These are phyloP conservation scores for Salix koriyanagi DNA, from an alignment of 345 rosid genomes.

Conservation along the genomic window DNA sequence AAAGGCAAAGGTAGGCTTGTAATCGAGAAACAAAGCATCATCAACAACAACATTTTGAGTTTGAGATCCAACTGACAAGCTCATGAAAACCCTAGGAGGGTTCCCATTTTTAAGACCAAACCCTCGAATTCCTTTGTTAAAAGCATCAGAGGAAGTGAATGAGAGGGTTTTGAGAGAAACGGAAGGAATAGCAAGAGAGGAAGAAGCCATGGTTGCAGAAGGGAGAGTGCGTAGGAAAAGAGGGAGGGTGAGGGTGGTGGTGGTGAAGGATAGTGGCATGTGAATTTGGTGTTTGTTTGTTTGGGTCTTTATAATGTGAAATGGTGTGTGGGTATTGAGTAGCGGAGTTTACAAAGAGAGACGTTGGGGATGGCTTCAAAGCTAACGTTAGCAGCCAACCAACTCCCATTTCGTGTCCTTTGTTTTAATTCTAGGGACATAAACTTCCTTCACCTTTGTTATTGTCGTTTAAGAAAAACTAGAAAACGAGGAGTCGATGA, in stretches of 20 bases:
- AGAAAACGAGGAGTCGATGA: too few relatives aligned
- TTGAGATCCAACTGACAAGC: slow-evolving; percentile 64
- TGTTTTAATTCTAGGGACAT: too few relatives aligned
- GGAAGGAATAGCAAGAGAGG: slow-evolving; percentile 29
- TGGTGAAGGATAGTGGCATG: slow-evolving; percentile 36
- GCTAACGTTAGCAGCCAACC: slow-evolving; percentile 19
- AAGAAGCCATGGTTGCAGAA: background rate
- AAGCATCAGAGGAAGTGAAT: slow-evolving; percentile 26
- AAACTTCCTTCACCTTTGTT: too few relatives aligned
- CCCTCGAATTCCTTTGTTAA: slow-evolving; percentile 21
- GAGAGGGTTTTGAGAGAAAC: slow-evolving; percentile 26
- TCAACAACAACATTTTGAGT: slow-evolving; percentile 32
- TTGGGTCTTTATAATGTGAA: background rate
- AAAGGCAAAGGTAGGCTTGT: slow-evolving; percentile 73
- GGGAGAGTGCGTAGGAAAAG: slow-evolving; percentile 30
- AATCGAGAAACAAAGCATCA: slow-evolving; percentile 66
- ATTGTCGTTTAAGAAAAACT: too few relatives aligned
- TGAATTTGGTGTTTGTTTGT: background rate
- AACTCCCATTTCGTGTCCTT: too few relatives aligned
- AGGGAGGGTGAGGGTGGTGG: background rate
- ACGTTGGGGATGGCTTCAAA: slow-evolving; percentile 27
- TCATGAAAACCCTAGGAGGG: slow-evolving; percentile 66
- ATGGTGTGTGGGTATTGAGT: background rate
- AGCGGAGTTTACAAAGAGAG: slow-evolving; percentile 46
- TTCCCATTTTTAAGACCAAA: slow-evolving; percentile 25